Evolutionary conservation across 2,329 filamentous ascomycete genomes (phyloP).

Genomic region (Pseudogymnoascus sp.): DNA sequence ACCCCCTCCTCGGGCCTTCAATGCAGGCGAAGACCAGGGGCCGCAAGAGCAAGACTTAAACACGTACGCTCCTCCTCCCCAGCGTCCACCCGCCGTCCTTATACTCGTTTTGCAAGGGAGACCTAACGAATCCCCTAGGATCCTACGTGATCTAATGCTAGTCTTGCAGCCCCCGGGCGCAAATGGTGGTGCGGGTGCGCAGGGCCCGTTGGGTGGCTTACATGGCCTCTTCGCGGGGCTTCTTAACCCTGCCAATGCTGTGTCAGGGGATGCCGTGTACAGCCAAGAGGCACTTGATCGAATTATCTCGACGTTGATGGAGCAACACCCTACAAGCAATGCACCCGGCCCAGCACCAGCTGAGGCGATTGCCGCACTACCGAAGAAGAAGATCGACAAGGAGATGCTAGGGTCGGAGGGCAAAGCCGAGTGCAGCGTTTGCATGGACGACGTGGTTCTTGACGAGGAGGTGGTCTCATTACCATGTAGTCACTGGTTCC

Average conservation of each 20-base stretch:
- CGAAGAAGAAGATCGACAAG: constrained; percentile 61
- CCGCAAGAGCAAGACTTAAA: constrained; percentile 40
- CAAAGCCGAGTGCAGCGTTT: constrained; percentile 86
- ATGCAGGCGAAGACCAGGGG: background rate
- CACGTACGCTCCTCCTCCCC: constrained; percentile 34
- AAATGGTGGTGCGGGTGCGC: background rate
- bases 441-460: constrained; percentile 74
- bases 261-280: constrained; percentile 75
- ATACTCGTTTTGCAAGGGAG: background rate
- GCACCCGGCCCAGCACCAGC: constrained; percentile 76
- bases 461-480: constrained; percentile 69
- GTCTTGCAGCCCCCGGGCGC: background rate
- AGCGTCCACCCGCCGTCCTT: constrained; percentile 13
- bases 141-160: constrained; percentile 1
- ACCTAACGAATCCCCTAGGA: constrained; percentile 4
- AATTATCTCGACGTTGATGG: constrained; percentile 82
- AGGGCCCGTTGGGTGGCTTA: background rate
- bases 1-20: background rate
- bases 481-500: constrained; percentile 92
- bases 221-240: constrained; percentile 40
- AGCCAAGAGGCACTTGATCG: constrained; percentile 84
- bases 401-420: constrained; percentile 59
- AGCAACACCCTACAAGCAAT: constrained; percentile 66
- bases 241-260: constrained; percentile 44
- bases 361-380: constrained; percentile 64